These are phyloP conservation scores for Ceriops zippeliana DNA, from an alignment of 345 rosid genomes.

Conservation along the genomic window DNA sequence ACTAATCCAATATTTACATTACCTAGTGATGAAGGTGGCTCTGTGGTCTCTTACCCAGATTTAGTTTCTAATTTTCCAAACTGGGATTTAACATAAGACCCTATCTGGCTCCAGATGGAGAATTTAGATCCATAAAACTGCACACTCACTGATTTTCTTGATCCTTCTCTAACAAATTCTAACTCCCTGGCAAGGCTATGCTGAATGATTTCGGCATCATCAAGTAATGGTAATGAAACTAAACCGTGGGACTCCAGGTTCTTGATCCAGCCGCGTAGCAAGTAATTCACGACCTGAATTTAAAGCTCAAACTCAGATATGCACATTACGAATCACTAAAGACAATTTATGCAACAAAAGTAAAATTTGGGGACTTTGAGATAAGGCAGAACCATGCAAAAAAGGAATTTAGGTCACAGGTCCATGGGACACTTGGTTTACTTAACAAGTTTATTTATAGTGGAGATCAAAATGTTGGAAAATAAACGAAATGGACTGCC, in stretches of 20 bases:
- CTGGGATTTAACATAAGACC: constrained; percentile 34
- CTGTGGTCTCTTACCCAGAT: constrained; percentile 12
- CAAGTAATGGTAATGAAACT: constrained; percentile 54
- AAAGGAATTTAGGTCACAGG: too few species aligned
- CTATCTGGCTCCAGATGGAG: constrained; percentile 50
- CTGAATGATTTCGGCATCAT: constrained; percentile 36
- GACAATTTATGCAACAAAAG: too few species aligned
- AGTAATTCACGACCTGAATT: constrained; percentile 72
- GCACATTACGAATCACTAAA: background rate
- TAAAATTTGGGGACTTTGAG: too few species aligned
- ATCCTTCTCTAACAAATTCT: constrained; percentile 66
- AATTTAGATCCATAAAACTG: constrained; percentile 45
- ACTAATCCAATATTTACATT: constrained; percentile 12
- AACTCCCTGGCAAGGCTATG: constrained; percentile 39
- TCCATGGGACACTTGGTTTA: too few species aligned
- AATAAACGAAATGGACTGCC: too few species aligned
- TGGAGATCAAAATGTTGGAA: too few species aligned
- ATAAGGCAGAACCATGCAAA: too few species aligned
- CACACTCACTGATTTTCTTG: constrained; percentile 48
- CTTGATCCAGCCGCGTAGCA: constrained; percentile 80
- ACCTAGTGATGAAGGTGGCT: background rate
- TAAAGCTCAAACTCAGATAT: constrained; percentile 3
- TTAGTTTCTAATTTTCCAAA: constrained; percentile 29
- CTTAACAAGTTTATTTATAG: too few species aligned
- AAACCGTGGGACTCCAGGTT: constrained; percentile 65